These are phyloP conservation scores for Mycena kentingensis DNA, from an alignment of 768 basidiomycete genomes.

Conservation along the genomic window DNA sequence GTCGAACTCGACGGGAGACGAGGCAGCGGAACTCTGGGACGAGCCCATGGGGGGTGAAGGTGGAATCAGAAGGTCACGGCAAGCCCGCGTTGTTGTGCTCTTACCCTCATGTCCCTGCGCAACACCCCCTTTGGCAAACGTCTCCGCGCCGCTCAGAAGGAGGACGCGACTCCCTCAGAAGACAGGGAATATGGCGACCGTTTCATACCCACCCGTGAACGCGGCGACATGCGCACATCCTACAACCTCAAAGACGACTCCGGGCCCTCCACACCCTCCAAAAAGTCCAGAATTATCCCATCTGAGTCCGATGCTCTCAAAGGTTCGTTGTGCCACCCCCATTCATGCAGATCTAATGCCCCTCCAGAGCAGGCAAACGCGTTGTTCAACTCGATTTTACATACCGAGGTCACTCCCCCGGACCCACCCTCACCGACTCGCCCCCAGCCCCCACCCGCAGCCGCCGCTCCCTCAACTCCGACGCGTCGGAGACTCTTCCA, in stretches of 20 bases:
- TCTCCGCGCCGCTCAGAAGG: conserved; percentile 70
- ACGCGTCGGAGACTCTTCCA: conserved; percentile 65
- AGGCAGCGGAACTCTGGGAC: conserved; percentile 8
- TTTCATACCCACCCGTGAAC: conserved; percentile 69
- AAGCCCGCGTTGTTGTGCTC: conserved; percentile 24
- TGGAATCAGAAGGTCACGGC: conserved; percentile 32
- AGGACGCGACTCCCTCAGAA: conserved; percentile 53
- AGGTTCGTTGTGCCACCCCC: conserved; percentile 44
- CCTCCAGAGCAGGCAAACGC: conserved; percentile 78
- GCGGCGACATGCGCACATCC: conserved; percentile 64
- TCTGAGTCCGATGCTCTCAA: conserved; percentile 77
- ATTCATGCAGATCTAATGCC: conserved; percentile 2
- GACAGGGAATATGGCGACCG: conserved; percentile 59
- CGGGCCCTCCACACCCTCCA: conserved; percentile 60
- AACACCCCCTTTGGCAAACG: conserved; percentile 86
- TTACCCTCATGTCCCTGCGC: conserved; percentile 70
- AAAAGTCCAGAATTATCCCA: conserved; percentile 61
- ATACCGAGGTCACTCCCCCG: conserved; percentile 76
- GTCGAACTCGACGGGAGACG: conserved; percentile 61
- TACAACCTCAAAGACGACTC: conserved; percentile 66
- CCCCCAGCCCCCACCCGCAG: conserved; percentile 40
- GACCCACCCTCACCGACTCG: conserved; percentile 66
- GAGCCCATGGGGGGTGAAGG: conserved; percentile 14
- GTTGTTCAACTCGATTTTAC: conserved; percentile 74
- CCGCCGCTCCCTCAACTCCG: conserved; percentile 52